phyloP scores from a whole-genome alignment of 768 basidiomycete genomes.

The Pleurotus eryngii region DNA sequence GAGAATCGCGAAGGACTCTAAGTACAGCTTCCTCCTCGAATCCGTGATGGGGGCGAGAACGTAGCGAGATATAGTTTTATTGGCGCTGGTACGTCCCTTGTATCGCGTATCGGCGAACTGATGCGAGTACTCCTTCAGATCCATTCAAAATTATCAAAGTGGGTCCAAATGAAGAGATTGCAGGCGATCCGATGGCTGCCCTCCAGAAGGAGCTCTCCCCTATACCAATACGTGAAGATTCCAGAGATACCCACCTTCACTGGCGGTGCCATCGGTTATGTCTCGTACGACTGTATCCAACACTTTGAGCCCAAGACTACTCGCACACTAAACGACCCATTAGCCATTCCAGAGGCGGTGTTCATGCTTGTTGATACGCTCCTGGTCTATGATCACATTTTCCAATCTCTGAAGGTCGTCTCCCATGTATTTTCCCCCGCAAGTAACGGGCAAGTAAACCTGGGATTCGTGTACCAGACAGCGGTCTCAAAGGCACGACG shows the following conservation, averaged over 20 bases:
- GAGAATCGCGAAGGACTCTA: constrained; percentile 85
- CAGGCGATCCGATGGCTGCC: constrained; percentile 82
- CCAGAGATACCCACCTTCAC: constrained; percentile 94
- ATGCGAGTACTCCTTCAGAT: constrained; percentile 44
- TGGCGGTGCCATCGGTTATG: constrained; percentile 96
- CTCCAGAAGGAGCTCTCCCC: constrained; percentile 83
- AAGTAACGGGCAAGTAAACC: constrained; percentile 59
- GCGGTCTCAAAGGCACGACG: constrained; percentile 80
- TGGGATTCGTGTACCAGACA: constrained; percentile 85
- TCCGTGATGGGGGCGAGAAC: constrained; percentile 86
- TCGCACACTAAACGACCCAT: constrained; percentile 66
- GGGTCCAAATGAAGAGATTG: constrained; percentile 77
- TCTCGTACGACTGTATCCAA: constrained; percentile 93
- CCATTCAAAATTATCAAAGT: constrained; percentile 90
- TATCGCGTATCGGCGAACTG: neutral
- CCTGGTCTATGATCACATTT: constrained; percentile 95
- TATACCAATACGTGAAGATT: constrained; percentile 87
- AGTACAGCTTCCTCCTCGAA: constrained; percentile 93
- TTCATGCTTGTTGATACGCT: constrained; percentile 98
- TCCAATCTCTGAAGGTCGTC: constrained; percentile 91
- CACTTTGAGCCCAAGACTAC: constrained; percentile 96
- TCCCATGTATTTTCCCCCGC: constrained; percentile 91
- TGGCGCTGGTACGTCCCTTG: constrained; percentile 69
- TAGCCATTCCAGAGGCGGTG: constrained; percentile 90
- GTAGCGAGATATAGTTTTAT: constrained; percentile 95